Evolutionary conservation across 2,329 filamentous ascomycete species (phyloP).

Genomic region (Corinectria fuckeliana): DNA sequence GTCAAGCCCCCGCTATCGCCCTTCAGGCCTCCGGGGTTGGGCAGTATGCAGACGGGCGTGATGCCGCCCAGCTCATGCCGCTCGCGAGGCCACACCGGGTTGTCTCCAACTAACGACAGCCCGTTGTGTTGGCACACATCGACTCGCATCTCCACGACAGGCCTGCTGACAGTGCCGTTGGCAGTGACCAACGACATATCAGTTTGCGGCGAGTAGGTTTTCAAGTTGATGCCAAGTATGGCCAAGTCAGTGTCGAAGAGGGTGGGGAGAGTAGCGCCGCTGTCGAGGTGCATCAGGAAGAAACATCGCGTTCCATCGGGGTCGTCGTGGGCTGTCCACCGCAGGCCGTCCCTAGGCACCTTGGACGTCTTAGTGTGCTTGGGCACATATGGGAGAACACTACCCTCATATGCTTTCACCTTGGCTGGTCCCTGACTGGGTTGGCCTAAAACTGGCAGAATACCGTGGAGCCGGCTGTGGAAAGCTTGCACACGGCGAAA

Average conservation of each 20-base stretch:
- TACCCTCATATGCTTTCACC: conserved; percentile 11
- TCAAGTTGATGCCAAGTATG: conserved; percentile 28
- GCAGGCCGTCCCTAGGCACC: background rate
- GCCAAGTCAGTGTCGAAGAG: conserved; percentile 28
- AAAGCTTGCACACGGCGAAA: conserved; percentile 33
- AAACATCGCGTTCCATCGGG: conserved; percentile 24
- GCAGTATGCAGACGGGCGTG: conserved; percentile 30
- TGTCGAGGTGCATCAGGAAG: conserved; percentile 37
- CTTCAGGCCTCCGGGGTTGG: conserved; percentile 3
- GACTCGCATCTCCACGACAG: conserved; percentile 35
- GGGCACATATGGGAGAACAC: conserved; percentile 26
- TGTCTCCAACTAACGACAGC: conserved; percentile 31
- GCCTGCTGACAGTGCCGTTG: conserved; percentile 10
- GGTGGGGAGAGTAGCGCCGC: conserved; percentile 32
- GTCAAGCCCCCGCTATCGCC: conserved; percentile 20
- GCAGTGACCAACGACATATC: conserved; percentile 24
- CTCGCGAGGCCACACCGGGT: conserved; percentile 32
- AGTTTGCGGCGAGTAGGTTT: conserved; percentile 31
- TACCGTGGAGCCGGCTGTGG: conserved; percentile 12
- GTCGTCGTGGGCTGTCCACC: conserved; percentile 23
- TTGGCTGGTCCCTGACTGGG: background rate
- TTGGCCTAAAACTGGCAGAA: background rate
- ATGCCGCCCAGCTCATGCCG: conserved; percentile 35
- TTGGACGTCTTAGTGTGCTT: conserved; percentile 2
- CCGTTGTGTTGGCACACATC: conserved; percentile 36